Evolutionary conservation across 2,329 filamentous ascomycete genomes (phyloP), one percentile per base, ranked within the genome.

Genomic region (Colletotrichum lini): DNA sequence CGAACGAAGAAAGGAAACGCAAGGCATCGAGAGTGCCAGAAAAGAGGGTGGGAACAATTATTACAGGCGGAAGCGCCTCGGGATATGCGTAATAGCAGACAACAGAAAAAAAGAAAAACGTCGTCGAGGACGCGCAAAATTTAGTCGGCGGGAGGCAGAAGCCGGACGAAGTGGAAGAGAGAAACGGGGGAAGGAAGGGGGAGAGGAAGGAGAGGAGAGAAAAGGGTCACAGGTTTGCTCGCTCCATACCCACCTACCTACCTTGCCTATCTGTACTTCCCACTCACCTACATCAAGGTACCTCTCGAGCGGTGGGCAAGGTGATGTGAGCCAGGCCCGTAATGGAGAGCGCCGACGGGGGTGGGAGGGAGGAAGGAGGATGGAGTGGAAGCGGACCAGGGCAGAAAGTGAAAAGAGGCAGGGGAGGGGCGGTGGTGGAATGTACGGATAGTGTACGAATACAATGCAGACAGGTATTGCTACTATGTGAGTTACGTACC

Each of bases 181-280:
- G 58, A 50, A 63, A 66, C 54, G 69, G 2, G 35, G 9, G 42
- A 54, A 73, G 21, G 66, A 56, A 60, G 52, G 69, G 56, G 53
- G 64, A 72, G 63, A 64, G 49, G 49, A 70, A 71, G 72, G 66
- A 70, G 60, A 35, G 9, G 50, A 49, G 60, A 54, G 49, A 44
- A 45, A 44, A 54, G 18, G 60, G 49, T 49, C 49, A 54, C 53
- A 56, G 38, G n/a, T 23, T 42, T 57, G 56, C 23, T 60, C 56
- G 59, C 40, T 61, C 40, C 58, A 16, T 40, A 63, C 26, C 26
- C 26, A 35, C 30, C 30, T 35, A 35, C 30, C 30, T 35, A 35
- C 30, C 30, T 35, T 10, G 30, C 30, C 30, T 38, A 35, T 42
- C n/a, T 6, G 50, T 30, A 18, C 50, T 59, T 44, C 38, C 56